phyloP scores from a whole-genome alignment of 164 flowering plant species.

The Litsea cubeba region DNA sequence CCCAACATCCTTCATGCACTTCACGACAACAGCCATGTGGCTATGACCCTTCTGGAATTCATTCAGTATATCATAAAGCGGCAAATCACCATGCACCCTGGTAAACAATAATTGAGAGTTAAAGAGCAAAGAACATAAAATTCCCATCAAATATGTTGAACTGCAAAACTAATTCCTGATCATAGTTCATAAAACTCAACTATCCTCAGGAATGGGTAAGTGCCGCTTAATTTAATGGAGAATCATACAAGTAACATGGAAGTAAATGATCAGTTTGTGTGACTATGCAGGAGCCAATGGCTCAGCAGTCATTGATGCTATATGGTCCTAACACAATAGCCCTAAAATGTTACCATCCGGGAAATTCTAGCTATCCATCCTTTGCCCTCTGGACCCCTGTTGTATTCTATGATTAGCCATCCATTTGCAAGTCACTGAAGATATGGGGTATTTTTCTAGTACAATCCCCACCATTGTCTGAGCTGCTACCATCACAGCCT shows the following conservation, averaged over 20 bases:
- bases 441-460: too few species aligned
- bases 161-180: not conserved
- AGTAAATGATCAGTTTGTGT: too few species aligned
- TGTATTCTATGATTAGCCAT: not conserved
- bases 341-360: not conserved
- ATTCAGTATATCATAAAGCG: slow-evolving; percentile 60
- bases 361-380: not conserved
- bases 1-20: slow-evolving; percentile 19
- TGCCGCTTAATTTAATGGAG: too few species aligned
- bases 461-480: too few species aligned
- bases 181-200: too few species aligned
- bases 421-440: not conserved
- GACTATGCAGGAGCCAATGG: not conserved
- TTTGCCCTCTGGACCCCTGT: not conserved
- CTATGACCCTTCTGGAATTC: slow-evolving; percentile 66
- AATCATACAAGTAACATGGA: too few species aligned
- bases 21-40: slow-evolving; percentile 68
- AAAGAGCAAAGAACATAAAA: not conserved
- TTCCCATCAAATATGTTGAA: not conserved
- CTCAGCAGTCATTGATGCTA: not conserved
- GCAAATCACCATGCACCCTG: slow-evolving; percentile 46
- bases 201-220: too few species aligned
- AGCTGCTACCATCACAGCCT: too few species aligned
- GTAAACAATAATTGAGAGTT: slow-evolving; percentile 5
- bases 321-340: not conserved